Evolutionary conservation across 257 asterid genomes (phyloP), one percentile per base, ranked within the genome.

Genomic region (Cinchona pubescens): DNA sequence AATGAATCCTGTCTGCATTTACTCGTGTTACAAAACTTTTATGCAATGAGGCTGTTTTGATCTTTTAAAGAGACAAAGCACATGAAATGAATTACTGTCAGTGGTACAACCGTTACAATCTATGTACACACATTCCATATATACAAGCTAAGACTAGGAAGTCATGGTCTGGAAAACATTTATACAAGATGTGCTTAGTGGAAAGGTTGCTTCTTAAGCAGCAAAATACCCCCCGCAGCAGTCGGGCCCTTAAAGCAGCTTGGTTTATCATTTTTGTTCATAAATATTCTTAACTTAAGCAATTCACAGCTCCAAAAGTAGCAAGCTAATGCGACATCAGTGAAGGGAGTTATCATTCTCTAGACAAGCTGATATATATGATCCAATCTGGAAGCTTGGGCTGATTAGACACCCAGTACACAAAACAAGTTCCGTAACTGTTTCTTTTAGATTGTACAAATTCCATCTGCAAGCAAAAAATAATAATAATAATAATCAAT

Each of bases 381-480:
- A 43, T 18, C 27, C 12, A 30, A 49, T 76, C 53, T 7, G 25
- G 34, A 58, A 42, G 46, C 63, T 60, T 19, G 8, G 0, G 43
- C 4, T 16, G 53, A 61, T 38, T 46, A 18, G 18, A 40, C 38
- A 18, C 34, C 62, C 42, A 9, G 69, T 59, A 49, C 8, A 27
- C 30, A 40, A 72, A 51, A 64, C 73, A 23, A 29, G 51, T 32
- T 25, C 27, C 64, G 25, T 25, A 45, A 72, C 43, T 43, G 56
- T 61, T 40, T 64, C 75, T n/a, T 16, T 56, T 38, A 40, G 49
- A 61, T 65, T n/a, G 14, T 42, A 27, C 62, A 42, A 37, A 53
- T 65, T 59, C 78, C 53, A 78, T 67, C 82, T 78, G 82, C 78
- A 78, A 45, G 37, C n/a, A 46, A 48, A 74, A 72, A 74, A 73